Conservation (phyloP, 176 grass and related monocot species). For the Triticum dicoccoides region DNA sequence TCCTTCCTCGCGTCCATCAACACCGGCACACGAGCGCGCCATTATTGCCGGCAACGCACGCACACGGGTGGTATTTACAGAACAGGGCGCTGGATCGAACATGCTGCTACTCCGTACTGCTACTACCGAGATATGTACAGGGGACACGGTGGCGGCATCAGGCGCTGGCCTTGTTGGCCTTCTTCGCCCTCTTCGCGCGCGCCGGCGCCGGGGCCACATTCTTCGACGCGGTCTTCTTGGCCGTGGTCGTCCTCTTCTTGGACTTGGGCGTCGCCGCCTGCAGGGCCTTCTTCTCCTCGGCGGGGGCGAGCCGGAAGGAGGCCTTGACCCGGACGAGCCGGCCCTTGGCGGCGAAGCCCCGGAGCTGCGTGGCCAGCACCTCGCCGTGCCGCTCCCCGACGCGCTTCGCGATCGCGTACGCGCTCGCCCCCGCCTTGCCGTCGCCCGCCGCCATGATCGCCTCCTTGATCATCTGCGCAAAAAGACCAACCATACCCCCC, state of each 20-base stretch:
- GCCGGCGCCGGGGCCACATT: slow-evolving; percentile 30
- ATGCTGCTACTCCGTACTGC: no score
- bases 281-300: slow-evolving; percentile 26
- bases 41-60: slow-evolving; percentile 23
- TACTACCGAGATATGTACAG: background rate
- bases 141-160: background rate
- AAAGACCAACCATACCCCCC: background rate
- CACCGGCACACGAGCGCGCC: background rate
- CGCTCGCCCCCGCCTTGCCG: slow-evolving; percentile 58
- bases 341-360: slow-evolving; percentile 68
- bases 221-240: slow-evolving; percentile 42
- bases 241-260: slow-evolving; percentile 22
- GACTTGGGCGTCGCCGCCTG: background rate
- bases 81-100: background rate
- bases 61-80: slow-evolving; percentile 13
- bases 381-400: slow-evolving; percentile 73
- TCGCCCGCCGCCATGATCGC: slow-evolving; percentile 62
- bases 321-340: slow-evolving; percentile 78
- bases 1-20: background rate
- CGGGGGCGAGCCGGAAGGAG: slow-evolving; percentile 63
- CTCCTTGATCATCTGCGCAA: slow-evolving; percentile 83
- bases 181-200: slow-evolving; percentile 60
- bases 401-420: slow-evolving; percentile 77
- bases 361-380: slow-evolving; percentile 73
- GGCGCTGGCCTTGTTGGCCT: slow-evolving; percentile 61